Percentiles rank a stretch among this genome's conserved stretches.
Evolutionary conservation across 164 flowering plant species (phyloP).

Genomic region (Buxus sempervirens): DNA sequence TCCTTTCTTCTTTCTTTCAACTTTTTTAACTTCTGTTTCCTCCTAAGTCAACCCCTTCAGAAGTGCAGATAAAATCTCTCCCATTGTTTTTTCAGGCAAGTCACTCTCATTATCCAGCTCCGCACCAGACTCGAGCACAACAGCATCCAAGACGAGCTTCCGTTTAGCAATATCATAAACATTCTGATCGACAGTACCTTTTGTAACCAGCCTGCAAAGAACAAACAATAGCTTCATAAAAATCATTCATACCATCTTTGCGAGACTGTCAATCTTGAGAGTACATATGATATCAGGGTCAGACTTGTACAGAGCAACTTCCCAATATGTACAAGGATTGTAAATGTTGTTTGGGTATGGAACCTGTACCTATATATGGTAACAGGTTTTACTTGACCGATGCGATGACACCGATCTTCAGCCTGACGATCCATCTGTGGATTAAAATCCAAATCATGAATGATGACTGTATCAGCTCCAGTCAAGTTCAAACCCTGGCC

Average conservation of each 20-base stretch:
- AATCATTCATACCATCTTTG: background rate
- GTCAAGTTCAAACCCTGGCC: conserved; percentile 94
- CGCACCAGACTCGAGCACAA: conserved; percentile 68
- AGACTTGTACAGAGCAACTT: too few species aligned
- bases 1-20: background rate
- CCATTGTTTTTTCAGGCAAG: conserved; percentile 82
- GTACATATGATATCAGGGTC: too few species aligned
- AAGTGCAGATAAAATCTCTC: conserved; percentile 81
- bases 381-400: conserved; percentile 91
- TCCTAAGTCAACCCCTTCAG: conserved; percentile 32
- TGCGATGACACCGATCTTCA: conserved; percentile 95
- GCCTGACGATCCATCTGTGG: conserved; percentile 97
- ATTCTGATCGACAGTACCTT: conserved; percentile 90
- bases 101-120: conserved; percentile 54
- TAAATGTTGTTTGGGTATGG: background rate
- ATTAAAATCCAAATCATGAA: conserved; percentile 98
- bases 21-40: background rate
- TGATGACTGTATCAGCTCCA: conserved; percentile 93
- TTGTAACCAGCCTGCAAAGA: conserved; percentile 75
- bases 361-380: conserved; percentile 65
- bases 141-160: conserved; percentile 86
- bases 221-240: background rate
- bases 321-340: background rate
- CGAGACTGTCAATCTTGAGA: too few species aligned
- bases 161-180: conserved; percentile 91